These are phyloP conservation scores for Eruca vesicaria DNA, from an alignment of 441 rosid species.

Conservation along the genomic window DNA sequence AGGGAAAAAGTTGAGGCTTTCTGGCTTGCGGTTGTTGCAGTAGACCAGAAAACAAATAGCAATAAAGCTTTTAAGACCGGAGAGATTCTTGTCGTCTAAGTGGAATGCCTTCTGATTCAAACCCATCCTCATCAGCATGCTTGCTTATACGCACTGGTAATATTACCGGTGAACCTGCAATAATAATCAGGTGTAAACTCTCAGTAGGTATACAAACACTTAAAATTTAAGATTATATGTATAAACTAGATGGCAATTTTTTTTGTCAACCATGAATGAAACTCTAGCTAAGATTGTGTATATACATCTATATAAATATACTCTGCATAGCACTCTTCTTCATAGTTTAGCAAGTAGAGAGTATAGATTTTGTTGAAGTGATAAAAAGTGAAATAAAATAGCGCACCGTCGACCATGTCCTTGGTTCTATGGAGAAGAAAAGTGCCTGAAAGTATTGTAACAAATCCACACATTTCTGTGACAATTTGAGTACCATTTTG, in stretches of 20 bases:
- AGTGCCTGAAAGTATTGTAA: slow-evolving; percentile 63
- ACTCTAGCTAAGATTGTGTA: slow-evolving; percentile 10
- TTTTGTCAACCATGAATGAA: not conserved
- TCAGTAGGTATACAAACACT: not conserved
- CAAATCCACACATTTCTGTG: slow-evolving; percentile 63
- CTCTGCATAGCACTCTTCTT: not conserved
- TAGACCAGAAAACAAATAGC: slow-evolving; percentile 18
- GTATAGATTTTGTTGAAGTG: not conserved
- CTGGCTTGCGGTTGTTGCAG: slow-evolving; percentile 23
- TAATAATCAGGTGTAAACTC: slow-evolving; percentile 16
- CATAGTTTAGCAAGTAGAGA: not conserved
- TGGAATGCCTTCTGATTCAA: slow-evolving; percentile 54
- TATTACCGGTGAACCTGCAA: slow-evolving; percentile 52
- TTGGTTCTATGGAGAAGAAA: slow-evolving; percentile 61
- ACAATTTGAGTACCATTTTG: slow-evolving; percentile 63
- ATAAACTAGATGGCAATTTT: not conserved
- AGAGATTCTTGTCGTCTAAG: slow-evolving; percentile 52
- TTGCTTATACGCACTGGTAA: slow-evolving; percentile 40
- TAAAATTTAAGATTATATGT: not conserved
- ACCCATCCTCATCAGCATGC: slow-evolving; percentile 39
- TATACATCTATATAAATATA: not conserved
- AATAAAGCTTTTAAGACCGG: slow-evolving; percentile 27
- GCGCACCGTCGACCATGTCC: slow-evolving; percentile 64
- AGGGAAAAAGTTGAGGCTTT: slow-evolving; percentile 19
- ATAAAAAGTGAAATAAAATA: slow-evolving; percentile 9